A percentile compares a stretch with the other conserved stretches of the same genome.
Evolutionary conservation across 768 basidiomycete genomes (phyloP).

Genomic region (Collybia sordida): DNA sequence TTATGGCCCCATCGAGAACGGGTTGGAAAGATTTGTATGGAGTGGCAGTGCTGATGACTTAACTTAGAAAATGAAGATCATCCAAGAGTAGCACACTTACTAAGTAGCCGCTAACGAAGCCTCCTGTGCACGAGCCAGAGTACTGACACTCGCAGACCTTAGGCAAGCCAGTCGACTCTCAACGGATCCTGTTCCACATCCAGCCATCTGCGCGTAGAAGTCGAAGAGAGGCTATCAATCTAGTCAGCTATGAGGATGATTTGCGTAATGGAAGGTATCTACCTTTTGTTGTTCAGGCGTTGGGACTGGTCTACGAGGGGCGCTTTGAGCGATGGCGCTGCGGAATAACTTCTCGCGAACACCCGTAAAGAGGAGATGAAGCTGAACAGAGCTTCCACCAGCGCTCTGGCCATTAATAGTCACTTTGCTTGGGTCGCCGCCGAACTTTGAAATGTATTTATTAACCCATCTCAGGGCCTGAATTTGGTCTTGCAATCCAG

Average conservation of each 20-base stretch:
- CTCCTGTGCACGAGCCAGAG: constrained; percentile 56
- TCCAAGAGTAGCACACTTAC: too few species aligned
- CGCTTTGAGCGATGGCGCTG: constrained; percentile 62
- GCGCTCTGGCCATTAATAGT: constrained; percentile 66
- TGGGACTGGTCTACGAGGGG: constrained; percentile 51
- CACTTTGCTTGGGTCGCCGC: constrained; percentile 57
- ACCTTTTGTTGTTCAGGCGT: constrained; percentile 54
- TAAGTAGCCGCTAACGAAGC: too few species aligned
- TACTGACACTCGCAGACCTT: constrained; percentile 47
- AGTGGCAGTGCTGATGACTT: too few species aligned
- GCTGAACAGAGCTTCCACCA: constrained; percentile 52
- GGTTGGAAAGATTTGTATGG: constrained; percentile 24
- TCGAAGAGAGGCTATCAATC: constrained; percentile 47
- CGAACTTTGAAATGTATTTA: constrained; percentile 58
- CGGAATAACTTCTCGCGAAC: constrained; percentile 42
- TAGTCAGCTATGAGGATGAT: not conserved
- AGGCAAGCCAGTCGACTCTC: constrained; percentile 43
- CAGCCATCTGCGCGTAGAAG: constrained; percentile 47
- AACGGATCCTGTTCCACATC: constrained; percentile 41
- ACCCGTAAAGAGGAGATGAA: constrained; percentile 51
- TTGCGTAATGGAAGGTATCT: constrained; percentile 4
- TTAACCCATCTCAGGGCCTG: constrained; percentile 66
- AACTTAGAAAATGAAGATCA: too few species aligned
- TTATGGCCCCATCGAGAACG: constrained; percentile 26
- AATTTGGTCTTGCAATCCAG: constrained; percentile 48